These are phyloP conservation scores for Mycena rosella DNA, from an alignment of 768 basidiomycete genomes.

Conservation along the genomic window DNA sequence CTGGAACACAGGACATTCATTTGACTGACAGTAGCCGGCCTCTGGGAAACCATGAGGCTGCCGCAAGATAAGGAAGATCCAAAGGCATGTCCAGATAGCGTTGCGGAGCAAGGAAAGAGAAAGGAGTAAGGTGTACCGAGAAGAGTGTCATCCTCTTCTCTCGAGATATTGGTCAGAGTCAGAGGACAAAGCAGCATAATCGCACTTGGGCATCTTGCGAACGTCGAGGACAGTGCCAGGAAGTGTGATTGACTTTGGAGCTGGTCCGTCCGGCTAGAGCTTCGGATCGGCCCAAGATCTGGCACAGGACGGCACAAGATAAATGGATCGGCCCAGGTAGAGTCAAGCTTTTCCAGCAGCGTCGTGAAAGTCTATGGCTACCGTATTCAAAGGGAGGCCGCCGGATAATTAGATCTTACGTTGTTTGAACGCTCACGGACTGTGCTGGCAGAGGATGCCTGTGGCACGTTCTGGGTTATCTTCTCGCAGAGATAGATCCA, in stretches of 20 bases:
- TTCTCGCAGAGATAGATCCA: too few species aligned
- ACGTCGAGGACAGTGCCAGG: neutral
- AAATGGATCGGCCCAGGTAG: too few species aligned
- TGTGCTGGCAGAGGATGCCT: too few species aligned
- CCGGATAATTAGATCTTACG: too few species aligned
- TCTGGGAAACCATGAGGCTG: slow-evolving; percentile 5
- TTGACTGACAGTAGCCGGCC: slow-evolving; percentile 17
- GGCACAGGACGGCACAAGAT: neutral
- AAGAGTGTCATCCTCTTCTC: neutral
- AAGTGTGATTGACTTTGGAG: neutral
- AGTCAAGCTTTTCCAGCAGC: too few species aligned
- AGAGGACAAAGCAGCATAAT: neutral
- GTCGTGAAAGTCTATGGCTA: too few species aligned
- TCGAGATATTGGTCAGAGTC: neutral
- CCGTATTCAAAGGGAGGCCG: too few species aligned
- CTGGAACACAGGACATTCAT: neutral
- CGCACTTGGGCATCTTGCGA: neutral
- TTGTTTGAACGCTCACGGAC: too few species aligned
- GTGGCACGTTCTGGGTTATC: too few species aligned
- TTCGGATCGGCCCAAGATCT: neutral
- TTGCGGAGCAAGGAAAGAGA: slow-evolving; percentile 13
- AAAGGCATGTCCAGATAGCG: neutral
- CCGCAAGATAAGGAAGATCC: neutral
- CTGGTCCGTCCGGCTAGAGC: neutral
- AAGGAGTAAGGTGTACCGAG: neutral